These are phyloP conservation scores for Cyberlindnera subsufficiens DNA, from an alignment of 805 yeast species.

Conservation along the genomic window DNA sequence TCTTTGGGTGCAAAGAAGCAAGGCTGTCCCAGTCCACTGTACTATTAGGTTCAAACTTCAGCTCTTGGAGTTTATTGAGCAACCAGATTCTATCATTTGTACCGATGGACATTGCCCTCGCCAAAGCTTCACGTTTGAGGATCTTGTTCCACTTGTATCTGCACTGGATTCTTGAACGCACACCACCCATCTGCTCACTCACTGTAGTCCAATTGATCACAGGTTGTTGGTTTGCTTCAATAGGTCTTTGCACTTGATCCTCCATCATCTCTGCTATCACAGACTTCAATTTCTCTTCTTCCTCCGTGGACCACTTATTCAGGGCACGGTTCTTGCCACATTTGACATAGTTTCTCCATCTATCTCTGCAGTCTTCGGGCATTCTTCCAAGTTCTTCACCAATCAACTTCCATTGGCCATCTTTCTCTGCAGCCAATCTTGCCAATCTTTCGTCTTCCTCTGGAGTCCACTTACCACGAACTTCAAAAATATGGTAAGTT, in stretches of 20 bases:
- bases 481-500: constrained; percentile 80
- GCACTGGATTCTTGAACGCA: constrained; percentile 87
- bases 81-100: constrained; percentile 46
- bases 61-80: constrained; percentile 38
- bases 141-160: constrained; percentile 93
- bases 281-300: constrained; percentile 56
- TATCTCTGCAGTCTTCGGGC: constrained; percentile 97
- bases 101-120: constrained; percentile 38
- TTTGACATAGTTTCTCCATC: constrained; percentile 94
- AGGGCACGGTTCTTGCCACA: constrained; percentile 75
- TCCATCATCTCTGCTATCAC: constrained; percentile 46
- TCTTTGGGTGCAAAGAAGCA: constrained; percentile 39
- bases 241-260: constrained; percentile 21
- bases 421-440: constrained; percentile 55
- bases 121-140: constrained; percentile 49
- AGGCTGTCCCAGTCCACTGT: constrained; percentile 51
- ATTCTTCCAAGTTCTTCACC: constrained; percentile 79
- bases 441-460: constrained; percentile 72
- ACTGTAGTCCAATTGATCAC: constrained; percentile 87
- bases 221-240: constrained; percentile 22
- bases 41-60: constrained; percentile 35
- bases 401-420: constrained; percentile 84
- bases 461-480: constrained; percentile 85
- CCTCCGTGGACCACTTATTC: constrained; percentile 75
- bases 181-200: constrained; percentile 84